Evolutionary conservation across 768 basidiomycete species (phyloP).

Genomic region (Phaeotremella skinneri): DNA sequence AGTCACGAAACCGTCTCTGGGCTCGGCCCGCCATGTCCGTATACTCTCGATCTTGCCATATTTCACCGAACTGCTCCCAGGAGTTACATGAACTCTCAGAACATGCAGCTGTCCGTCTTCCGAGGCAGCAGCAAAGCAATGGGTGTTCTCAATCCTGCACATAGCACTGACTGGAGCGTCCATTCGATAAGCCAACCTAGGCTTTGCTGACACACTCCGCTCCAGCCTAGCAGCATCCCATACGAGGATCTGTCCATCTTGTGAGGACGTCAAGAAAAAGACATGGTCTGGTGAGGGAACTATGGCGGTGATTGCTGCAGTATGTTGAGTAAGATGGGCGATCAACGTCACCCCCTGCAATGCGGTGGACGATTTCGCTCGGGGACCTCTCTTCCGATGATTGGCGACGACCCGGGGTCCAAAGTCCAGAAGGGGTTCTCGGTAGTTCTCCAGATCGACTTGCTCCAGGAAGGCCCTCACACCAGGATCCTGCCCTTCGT

Average conservation of each 20-base stretch:
- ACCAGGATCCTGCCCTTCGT: constrained; percentile 83
- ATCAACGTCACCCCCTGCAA: constrained; percentile 76
- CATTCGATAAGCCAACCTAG: constrained; percentile 55
- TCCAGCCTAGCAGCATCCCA: constrained; percentile 78
- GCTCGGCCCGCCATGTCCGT: constrained; percentile 26
- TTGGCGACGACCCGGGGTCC: constrained; percentile 79
- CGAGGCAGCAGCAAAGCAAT: constrained; percentile 41
- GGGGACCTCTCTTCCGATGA: constrained; percentile 59
- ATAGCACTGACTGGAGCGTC: constrained; percentile 67
- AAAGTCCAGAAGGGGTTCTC: constrained; percentile 84
- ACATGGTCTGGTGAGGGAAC: constrained; percentile 88
- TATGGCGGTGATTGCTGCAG: constrained; percentile 71
- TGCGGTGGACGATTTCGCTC: constrained; percentile 43
- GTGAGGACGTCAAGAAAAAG: constrained; percentile 63
- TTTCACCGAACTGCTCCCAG: constrained; percentile 27
- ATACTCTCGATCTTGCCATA: constrained; percentile 44
- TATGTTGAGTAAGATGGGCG: constrained; percentile 78
- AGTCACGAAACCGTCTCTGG: constrained; percentile 26
- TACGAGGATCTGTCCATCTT: constrained; percentile 54
- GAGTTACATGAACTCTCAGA: constrained; percentile 39
- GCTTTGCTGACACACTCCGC: constrained; percentile 83
- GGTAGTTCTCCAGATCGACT: constrained; percentile 76
- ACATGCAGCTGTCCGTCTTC: constrained; percentile 45
- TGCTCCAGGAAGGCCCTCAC: constrained; percentile 86
- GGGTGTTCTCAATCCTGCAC: constrained; percentile 69